These are phyloP conservation scores for Lactarius vividus DNA, from an alignment of 768 basidiomycete species.

Conservation along the genomic window DNA sequence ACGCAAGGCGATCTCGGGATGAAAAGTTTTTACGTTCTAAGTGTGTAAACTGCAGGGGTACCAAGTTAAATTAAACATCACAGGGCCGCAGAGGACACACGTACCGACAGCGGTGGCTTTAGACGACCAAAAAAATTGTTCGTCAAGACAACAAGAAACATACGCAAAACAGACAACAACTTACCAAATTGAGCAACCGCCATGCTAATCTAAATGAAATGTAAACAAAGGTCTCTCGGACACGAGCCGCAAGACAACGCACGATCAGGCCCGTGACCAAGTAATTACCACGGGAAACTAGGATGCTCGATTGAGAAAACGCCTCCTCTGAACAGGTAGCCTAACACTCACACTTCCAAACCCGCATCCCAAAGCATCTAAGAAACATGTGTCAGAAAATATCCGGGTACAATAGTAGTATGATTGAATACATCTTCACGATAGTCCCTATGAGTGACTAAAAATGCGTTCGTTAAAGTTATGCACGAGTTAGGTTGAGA, in stretches of 20 bases:
- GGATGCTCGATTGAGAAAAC: not conserved
- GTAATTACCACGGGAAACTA: constrained; percentile 26
- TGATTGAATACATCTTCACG: constrained; percentile 22
- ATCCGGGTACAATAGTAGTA: not conserved
- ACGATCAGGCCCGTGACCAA: constrained; percentile 25
- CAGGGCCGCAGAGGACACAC: not conserved
- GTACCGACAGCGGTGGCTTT: constrained; percentile 17
- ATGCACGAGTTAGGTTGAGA: not conserved
- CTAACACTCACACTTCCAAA: constrained; percentile 27
- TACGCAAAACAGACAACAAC: constrained; percentile 1
- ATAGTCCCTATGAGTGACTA: constrained; percentile 21
- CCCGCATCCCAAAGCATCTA: constrained; percentile 27
- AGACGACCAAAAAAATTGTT: not conserved
- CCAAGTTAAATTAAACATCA: not conserved
- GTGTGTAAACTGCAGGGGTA: constrained; percentile 39
- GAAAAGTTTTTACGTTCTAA: constrained; percentile 40
- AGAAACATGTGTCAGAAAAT: not conserved
- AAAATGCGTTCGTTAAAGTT: not conserved
- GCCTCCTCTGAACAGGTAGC: not conserved
- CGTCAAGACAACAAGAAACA: constrained; percentile 1
- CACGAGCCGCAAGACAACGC: not conserved
- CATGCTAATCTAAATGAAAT: constrained; percentile 21
- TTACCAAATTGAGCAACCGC: constrained; percentile 24
- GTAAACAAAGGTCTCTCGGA: constrained; percentile 1
- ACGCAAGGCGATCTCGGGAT: not conserved